phyloP scores from a whole-genome alignment of 2,329 filamentous ascomycete species.

The Penicillium sp. region DNA sequence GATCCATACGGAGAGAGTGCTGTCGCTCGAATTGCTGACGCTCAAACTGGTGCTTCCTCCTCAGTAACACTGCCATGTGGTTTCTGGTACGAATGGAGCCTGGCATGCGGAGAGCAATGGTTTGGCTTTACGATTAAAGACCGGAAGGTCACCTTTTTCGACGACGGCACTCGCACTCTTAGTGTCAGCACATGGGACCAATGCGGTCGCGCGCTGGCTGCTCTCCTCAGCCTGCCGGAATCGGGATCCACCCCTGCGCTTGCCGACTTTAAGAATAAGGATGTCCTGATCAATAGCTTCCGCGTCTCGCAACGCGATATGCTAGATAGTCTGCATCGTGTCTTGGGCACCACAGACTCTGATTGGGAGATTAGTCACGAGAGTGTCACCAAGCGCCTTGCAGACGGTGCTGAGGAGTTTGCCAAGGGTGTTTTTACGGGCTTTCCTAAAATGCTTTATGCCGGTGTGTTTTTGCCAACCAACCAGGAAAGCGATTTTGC shows the following conservation, averaged over 20 bases:
- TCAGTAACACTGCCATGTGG: slow-evolving; percentile 46
- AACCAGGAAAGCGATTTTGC: slow-evolving; percentile 12
- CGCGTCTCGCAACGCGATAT: slow-evolving; percentile 61
- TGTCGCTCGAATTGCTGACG: slow-evolving; percentile 22
- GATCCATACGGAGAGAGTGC: slow-evolving; percentile 23
- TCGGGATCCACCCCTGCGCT: slow-evolving; percentile 39
- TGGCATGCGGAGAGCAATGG: slow-evolving; percentile 33
- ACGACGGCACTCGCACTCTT: slow-evolving; percentile 57
- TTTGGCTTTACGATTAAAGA: slow-evolving; percentile 52
- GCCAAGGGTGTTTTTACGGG: slow-evolving; percentile 6
- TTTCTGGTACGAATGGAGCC: slow-evolving; percentile 55
- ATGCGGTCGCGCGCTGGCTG: slow-evolving; percentile 52
- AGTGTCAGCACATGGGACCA: slow-evolving; percentile 62
- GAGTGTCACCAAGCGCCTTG: slow-evolving; percentile 8
- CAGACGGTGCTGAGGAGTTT: slow-evolving; percentile 10
- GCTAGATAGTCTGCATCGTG: slow-evolving; percentile 57
- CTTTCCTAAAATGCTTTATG: slow-evolving; percentile 13
- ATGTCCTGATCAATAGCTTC: slow-evolving; percentile 56
- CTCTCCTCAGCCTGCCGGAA: slow-evolving; percentile 47
- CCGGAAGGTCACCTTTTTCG: slow-evolving; percentile 47
- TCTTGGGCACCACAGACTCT: slow-evolving; percentile 53
- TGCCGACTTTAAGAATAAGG: slow-evolving; percentile 39
- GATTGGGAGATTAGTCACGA: slow-evolving; percentile 52
- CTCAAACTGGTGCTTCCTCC: slow-evolving; percentile 36
- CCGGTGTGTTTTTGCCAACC: background rate